Percentiles rank a stretch among this genome's conserved stretches.
These are phyloP conservation scores for Eimeria maxima DNA, from an alignment of 169 alveolate genomes.

Conservation along the genomic window DNA sequence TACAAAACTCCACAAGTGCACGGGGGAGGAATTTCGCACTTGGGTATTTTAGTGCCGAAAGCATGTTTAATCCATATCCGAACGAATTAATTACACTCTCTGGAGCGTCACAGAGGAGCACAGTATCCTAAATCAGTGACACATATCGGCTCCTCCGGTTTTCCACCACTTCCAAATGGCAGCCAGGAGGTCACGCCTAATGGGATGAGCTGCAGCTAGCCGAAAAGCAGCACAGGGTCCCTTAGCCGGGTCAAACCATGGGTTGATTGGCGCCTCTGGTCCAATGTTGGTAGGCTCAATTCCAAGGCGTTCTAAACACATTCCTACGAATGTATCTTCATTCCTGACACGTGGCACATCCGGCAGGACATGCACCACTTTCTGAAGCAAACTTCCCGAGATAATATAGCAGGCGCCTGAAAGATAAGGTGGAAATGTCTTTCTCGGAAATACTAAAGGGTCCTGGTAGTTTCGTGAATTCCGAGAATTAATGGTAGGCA, in stretches of 20 bases:
- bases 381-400: conserved; percentile 48
- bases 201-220: conserved; percentile 62
- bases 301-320: conserved; percentile 39
- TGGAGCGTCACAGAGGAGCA: neutral
- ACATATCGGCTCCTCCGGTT: conserved; percentile 31
- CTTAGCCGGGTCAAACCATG: conserved; percentile 67
- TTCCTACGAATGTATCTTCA: conserved; percentile 67
- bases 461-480: conserved; percentile 60
- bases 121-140: conserved; percentile 29
- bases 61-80: neutral
- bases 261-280: conserved; percentile 30
- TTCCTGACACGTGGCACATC: conserved; percentile 65
- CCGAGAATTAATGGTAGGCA: conserved; percentile 19
- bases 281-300: conserved; percentile 44
- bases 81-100: neutral
- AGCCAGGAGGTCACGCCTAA: conserved; percentile 19
- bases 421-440: conserved; percentile 58
- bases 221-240: conserved; percentile 78
- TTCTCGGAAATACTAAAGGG: conserved; percentile 59
- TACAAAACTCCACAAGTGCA: neutral
- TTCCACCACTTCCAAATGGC: conserved; percentile 77
- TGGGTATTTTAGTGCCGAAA: neutral
- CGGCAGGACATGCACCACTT: conserved; percentile 7
- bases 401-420: conserved; percentile 69
- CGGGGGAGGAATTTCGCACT: neutral